phyloP scores from a whole-genome alignment of 345 rosid genomes.

The Euphorbia lathyris region DNA sequence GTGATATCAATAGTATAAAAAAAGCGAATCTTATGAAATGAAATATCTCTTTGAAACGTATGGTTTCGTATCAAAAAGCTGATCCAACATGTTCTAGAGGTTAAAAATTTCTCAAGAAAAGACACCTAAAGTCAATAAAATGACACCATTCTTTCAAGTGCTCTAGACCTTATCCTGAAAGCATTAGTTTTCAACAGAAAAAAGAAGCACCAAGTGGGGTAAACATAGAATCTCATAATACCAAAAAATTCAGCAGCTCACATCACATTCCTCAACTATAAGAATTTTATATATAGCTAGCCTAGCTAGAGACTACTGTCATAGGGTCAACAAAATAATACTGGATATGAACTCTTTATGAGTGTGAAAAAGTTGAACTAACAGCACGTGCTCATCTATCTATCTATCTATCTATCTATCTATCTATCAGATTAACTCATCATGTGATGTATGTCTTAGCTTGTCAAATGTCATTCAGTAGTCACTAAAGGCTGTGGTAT shows the following conservation, averaged over 20 bases:
- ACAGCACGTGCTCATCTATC: slow-evolving; percentile 44
- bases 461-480: slow-evolving; percentile 29
- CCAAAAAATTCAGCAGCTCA: neutral
- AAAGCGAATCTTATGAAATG: too few relatives aligned
- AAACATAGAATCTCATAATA: neutral
- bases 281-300: too few relatives aligned
- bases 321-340: slow-evolving; percentile 22
- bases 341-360: slow-evolving; percentile 4
- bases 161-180: slow-evolving; percentile 1
- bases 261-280: slow-evolving; percentile 11
- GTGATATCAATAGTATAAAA: too few relatives aligned
- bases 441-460: slow-evolving; percentile 12
- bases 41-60: too few relatives aligned
- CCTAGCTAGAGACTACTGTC: slow-evolving; percentile 32
- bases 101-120: neutral
- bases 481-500: slow-evolving; percentile 36
- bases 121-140: too few relatives aligned
- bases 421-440: slow-evolving; percentile 30
- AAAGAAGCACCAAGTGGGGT: neutral
- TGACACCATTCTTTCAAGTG: too few relatives aligned
- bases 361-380: slow-evolving; percentile 14
- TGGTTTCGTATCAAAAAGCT: too few relatives aligned
- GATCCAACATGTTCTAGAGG: too few relatives aligned
- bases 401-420: too few relatives aligned
- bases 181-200: neutral